A percentile compares a stretch with the other conserved stretches of the same genome.
Conservation (phyloP, 1,284 basidiomycete genomes). For the Ceratobasidium papillatum region DNA sequence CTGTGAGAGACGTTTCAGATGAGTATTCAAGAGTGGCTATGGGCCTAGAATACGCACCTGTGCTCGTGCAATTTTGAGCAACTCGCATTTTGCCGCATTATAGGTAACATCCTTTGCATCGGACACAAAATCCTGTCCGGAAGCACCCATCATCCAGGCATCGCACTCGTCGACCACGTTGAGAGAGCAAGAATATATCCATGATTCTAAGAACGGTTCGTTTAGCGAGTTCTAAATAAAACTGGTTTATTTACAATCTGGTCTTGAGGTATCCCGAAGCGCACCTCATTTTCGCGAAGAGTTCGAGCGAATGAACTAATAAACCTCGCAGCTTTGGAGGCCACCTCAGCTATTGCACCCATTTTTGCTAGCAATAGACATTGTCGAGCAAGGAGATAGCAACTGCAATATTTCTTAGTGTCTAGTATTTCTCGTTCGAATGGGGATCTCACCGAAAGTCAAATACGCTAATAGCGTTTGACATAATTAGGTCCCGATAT, state of each 20-base stretch:
- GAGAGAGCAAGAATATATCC: conserved; percentile 92
- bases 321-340: conserved; percentile 73
- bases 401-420: conserved; percentile 45
- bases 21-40: background rate
- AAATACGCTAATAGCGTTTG: conserved; percentile 91
- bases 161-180: conserved; percentile 88
- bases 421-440: background rate
- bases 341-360: conserved; percentile 72
- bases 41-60: conserved; percentile 63
- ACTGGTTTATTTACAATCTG: background rate
- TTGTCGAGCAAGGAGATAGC: conserved; percentile 90
- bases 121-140: conserved; percentile 57
- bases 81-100: conserved; percentile 79
- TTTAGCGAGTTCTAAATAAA: conserved; percentile 60
- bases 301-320: conserved; percentile 83
- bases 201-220: conserved; percentile 86
- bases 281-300: conserved; percentile 77
- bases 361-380: conserved; percentile 79
- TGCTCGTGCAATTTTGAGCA: conserved; percentile 80
- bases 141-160: conserved; percentile 65
- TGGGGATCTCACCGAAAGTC: conserved; percentile 72
- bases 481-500: conserved; percentile 89
- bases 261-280: conserved; percentile 45
- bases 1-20: conserved; percentile 54
- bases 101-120: conserved; percentile 56